phyloP scores from a whole-genome alignment of 2,329 filamentous ascomycete genomes.

The Metarhizium brunneum region DNA sequence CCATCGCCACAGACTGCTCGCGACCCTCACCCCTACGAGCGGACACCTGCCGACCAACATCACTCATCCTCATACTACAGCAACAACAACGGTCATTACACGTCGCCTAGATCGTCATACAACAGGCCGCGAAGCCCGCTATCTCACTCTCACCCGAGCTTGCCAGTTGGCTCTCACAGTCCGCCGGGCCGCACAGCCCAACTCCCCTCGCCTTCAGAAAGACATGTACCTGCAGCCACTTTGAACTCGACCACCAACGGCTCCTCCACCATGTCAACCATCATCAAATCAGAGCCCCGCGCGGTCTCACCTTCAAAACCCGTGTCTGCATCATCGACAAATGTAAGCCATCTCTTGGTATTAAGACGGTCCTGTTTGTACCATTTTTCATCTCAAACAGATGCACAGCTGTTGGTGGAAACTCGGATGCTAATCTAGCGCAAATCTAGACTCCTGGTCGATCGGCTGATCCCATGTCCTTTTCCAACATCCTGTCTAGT shows the following conservation, averaged over 20 bases:
- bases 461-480: conserved; percentile 83
- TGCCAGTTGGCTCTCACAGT: conserved; percentile 32
- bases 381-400: conserved; percentile 7
- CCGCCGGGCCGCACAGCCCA: conserved; percentile 29
- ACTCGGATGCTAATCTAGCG: not conserved
- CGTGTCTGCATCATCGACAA: conserved; percentile 19
- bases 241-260: conserved; percentile 32
- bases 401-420: not conserved
- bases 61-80: conserved; percentile 35
- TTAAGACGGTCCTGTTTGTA: conserved; percentile 2
- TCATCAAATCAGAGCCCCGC: conserved; percentile 30
- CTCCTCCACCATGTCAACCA: conserved; percentile 24
- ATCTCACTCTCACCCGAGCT: conserved; percentile 39
- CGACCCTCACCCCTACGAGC: conserved; percentile 41
- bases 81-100: conserved; percentile 37
- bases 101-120: conserved; percentile 37
- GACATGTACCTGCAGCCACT: conserved; percentile 31
- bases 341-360: conserved; percentile 25
- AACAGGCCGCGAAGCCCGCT: conserved; percentile 39
- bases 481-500: conserved; percentile 86
- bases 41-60: conserved; percentile 29
- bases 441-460: conserved; percentile 57
- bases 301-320: conserved; percentile 30
- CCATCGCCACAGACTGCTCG: conserved; percentile 27
- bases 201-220: conserved; percentile 39